Base-by-base conservation (phyloP, 192 early-diverging fungal genomes). In the Physocladia obscura region DNA sequence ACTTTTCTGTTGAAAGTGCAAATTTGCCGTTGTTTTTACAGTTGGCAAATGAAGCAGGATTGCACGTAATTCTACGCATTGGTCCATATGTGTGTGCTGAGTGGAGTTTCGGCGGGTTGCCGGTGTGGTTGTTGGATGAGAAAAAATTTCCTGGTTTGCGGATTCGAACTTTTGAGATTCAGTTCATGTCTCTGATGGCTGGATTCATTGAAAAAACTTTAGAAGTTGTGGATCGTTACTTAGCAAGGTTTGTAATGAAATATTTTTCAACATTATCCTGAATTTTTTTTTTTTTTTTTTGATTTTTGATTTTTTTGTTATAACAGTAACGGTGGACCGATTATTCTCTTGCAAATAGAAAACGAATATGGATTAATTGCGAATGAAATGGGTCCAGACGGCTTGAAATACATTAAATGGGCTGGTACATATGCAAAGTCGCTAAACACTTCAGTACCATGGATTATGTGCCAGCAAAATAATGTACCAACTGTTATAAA, bases 31-130 rank as follows among this genome's bases (percentile, higher is more conserved):
- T 77, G 27, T 88, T 88, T 36, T 62, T 89, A 3, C 55, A 77
- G 30, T 61, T 63, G 1, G 84, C 85, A 6, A 59, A 69, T 2
- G 67, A 75, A 17, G 74, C 77, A 44, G 84, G 81, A 0, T 74
- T 89, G 44, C 80, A 81, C 38, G 81, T 89, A 8, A 70, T 81
- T 51, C 79, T 89, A 49, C 76, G 85, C 2, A 78, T 89, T 40
- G 87, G 87, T 6, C 87, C 87, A 0, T 89, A 85, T 50, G 81
- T 87, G 26, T 87, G 80, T 78, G 82, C 81, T 0, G 87, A 85
- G 56, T 88, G 80, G 79, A 83, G 82, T 70, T 88, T 75, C 60
- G 87, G 85, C 32, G 85, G 87, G 11, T 79, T 85, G 55, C 87
- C 87, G 29, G 75, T 76, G 29, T 87, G 84, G 87, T 77, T 87